phyloP scores from a whole-genome alignment of 768 basidiomycete genomes.

The Hypsizygus marmoreus region DNA sequence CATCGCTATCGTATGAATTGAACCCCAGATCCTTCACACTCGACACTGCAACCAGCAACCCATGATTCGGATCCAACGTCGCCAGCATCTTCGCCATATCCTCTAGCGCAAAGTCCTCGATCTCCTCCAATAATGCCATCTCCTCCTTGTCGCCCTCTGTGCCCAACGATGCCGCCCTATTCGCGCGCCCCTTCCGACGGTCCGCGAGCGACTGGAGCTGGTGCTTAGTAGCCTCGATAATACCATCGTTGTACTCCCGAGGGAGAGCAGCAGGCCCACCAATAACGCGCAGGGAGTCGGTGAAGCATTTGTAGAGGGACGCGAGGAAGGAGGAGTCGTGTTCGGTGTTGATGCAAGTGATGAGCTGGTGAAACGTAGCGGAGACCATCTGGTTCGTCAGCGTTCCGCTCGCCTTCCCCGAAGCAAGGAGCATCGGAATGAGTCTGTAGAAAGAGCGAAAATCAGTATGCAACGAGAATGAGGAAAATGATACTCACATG shows the following conservation, averaged over 20 bases:
- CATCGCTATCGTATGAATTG: conserved; percentile 49
- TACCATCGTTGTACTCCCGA: conserved; percentile 49
- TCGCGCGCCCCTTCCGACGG: conserved; percentile 56
- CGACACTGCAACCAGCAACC: conserved; percentile 67
- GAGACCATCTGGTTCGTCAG: conserved; percentile 69
- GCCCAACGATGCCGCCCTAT: conserved; percentile 29
- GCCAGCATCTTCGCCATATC: conserved; percentile 71
- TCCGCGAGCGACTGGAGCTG: conserved; percentile 74
- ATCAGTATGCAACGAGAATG: not conserved
- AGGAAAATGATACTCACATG: conserved; percentile 47
- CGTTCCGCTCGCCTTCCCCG: conserved; percentile 65
- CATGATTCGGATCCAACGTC: conserved; percentile 58
- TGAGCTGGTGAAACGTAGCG: conserved; percentile 66
- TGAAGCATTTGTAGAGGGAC: conserved; percentile 72
- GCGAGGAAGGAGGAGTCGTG: conserved; percentile 76
- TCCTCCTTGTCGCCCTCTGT: conserved; percentile 60
- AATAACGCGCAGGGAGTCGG: conserved; percentile 60
- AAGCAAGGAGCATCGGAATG: conserved; percentile 67
- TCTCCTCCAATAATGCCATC: conserved; percentile 72
- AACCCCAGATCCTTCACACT: conserved; percentile 73
- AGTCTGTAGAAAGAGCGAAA: conserved; percentile 46
- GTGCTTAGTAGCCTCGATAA: conserved; percentile 70
- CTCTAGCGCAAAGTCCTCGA: conserved; percentile 80
- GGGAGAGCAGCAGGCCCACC: conserved; percentile 56
- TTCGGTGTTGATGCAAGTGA: conserved; percentile 65